These are phyloP conservation scores for sweet orange (Citrus sinensis) DNA, from an alignment of 345 rosid genomes.

Conservation along the genomic window DVS_A1.0 CM039162.1:25104001-25104500, in stretches of 20 bases:
- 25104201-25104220: background rate
- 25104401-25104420: too few species aligned
- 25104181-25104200: background rate
- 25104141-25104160: too few species aligned
- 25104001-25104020: background rate
- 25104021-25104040: background rate
- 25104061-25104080: too few species aligned
- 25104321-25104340: background rate
- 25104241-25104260: background rate
- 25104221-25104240: background rate
- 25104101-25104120: background rate
- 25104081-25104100: background rate
- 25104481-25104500: too few species aligned
- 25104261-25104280: background rate
- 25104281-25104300: background rate
- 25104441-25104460: too few species aligned
- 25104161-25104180: background rate
- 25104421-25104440: too few species aligned
- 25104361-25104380: too few species aligned
- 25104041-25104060: background rate
- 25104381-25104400: too few species aligned
- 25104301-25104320: background rate
- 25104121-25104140: background rate
- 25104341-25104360: too few species aligned
- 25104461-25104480: too few species aligned